These are phyloP conservation scores for Xylaria venustula DNA, from an alignment of 495 filamentous ascomycete genomes.

Conservation along the genomic window DNA sequence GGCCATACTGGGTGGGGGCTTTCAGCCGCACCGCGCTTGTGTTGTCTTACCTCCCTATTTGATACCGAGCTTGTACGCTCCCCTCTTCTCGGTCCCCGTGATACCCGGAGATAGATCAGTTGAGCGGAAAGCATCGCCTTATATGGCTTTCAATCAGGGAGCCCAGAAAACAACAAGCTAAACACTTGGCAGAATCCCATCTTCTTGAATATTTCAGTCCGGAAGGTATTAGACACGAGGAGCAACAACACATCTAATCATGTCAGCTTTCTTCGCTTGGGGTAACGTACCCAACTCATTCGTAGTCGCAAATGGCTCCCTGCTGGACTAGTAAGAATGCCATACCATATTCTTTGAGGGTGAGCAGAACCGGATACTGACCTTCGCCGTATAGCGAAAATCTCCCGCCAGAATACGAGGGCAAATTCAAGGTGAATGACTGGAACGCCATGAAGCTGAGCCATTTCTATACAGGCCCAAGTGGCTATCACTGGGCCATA, in stretches of 20 bases:
- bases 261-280: slow-evolving; percentile 7
- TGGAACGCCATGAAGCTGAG: slow-evolving; percentile 1
- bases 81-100: not conserved
- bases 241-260: not conserved
- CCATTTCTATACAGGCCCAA: slow-evolving; percentile 1
- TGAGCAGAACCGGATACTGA: not conserved
- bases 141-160: not conserved
- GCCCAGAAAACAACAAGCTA: not conserved
- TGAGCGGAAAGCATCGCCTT: not conserved
- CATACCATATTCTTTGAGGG: not conserved
- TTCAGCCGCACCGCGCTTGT: not conserved
- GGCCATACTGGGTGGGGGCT: not conserved
- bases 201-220: not conserved
- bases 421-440: slow-evolving; percentile 4
- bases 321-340: slow-evolving; percentile 1
- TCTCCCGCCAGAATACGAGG: not conserved
- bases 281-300: slow-evolving; percentile 8
- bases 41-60: not conserved
- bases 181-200: not conserved
- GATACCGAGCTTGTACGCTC: not conserved
- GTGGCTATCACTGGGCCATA: not conserved
- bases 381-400: not conserved
- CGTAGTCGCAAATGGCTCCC: slow-evolving; percentile 1
- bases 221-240: not conserved
- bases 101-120: not conserved